These are phyloP conservation scores for Colletotrichum tanaceti DNA, from an alignment of 2,329 filamentous ascomycete genomes.

Conservation along the genomic window DNA sequence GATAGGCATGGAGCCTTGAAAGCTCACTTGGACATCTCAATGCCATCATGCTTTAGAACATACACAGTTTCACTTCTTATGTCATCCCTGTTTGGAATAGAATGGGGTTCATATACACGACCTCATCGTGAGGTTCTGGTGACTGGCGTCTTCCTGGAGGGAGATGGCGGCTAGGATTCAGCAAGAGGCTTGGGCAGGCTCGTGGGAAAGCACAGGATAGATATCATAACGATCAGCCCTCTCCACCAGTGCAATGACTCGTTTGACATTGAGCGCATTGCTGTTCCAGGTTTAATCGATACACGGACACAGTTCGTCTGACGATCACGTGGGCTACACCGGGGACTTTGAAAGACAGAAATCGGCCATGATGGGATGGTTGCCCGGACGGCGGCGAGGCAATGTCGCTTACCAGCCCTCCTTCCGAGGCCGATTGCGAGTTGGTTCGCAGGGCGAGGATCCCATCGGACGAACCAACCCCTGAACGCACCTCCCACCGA, in stretches of 20 bases:
- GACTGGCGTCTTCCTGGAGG: no score
- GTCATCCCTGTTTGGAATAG: no score
- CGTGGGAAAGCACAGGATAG: no score
- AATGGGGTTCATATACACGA: no score
- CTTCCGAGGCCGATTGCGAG: constrained; percentile 8
- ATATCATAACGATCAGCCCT: background rate
- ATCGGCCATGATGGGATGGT: background rate
- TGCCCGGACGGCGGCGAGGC: constrained; percentile 8
- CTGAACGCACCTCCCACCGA: constrained; percentile 22
- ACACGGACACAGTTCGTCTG: background rate
- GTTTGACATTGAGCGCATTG: no score
- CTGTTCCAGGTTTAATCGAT: background rate
- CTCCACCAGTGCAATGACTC: background rate
- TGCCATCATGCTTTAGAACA: no score
- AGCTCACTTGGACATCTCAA: no score
- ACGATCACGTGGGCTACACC: background rate
- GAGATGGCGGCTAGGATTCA: no score
- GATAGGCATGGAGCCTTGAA: no score
- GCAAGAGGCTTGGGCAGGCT: no score
- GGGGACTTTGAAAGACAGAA: background rate
- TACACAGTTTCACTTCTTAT: no score
- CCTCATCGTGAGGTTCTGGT: no score
- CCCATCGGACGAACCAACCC: background rate
- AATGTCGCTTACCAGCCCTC: constrained; percentile 19
- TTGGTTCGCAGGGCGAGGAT: constrained; percentile 21